Percentiles rank a stretch among this genome's conserved stretches.
phyloP scores from a whole-genome alignment of 2,329 filamentous ascomycete species.

The Monosporascus sp. region DNA sequence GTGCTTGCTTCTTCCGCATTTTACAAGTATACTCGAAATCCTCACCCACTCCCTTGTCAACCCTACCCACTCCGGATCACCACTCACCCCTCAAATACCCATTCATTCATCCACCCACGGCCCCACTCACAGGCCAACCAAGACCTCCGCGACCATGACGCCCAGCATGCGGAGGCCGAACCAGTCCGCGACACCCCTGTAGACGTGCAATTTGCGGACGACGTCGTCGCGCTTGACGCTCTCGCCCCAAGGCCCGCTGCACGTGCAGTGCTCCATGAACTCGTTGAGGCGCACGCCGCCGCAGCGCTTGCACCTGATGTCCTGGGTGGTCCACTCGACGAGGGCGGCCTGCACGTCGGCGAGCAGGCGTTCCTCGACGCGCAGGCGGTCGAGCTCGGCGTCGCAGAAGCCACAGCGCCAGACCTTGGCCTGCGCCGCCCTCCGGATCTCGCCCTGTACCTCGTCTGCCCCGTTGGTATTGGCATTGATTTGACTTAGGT shows the following conservation, averaged over 20 bases:
- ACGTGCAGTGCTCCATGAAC: conserved; percentile 94
- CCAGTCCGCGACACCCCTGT: conserved; percentile 67
- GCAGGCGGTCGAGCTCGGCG: conserved; percentile 68
- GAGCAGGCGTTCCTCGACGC: conserved; percentile 79
- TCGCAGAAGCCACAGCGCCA: conserved; percentile 79
- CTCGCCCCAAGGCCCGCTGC: conserved; percentile 78
- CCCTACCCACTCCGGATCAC: too few relatives aligned
- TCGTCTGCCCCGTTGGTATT: conserved; percentile 5
- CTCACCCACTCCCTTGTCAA: too few relatives aligned
- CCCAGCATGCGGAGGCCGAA: conserved; percentile 80
- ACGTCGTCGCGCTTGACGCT: conserved; percentile 65
- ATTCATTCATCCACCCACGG: too few relatives aligned
- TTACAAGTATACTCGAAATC: too few relatives aligned
- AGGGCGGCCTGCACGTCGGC: conserved; percentile 68
- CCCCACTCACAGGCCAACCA: conserved; percentile 20
- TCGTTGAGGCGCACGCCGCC: conserved; percentile 78
- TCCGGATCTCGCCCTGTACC: conserved; percentile 11
- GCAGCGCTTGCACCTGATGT: conserved; percentile 72
- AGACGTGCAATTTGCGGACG: conserved; percentile 59
- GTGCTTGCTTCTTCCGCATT: too few relatives aligned
- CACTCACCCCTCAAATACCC: too few relatives aligned
- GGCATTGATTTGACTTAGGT: conserved; percentile 22
- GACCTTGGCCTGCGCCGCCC: conserved; percentile 32
- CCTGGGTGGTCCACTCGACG: conserved; percentile 81
- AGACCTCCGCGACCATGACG: conserved; percentile 63